These are phyloP conservation scores for Panaeolus cyanescens DNA, from an alignment of 768 basidiomycete genomes.

Conservation along the genomic window DNA sequence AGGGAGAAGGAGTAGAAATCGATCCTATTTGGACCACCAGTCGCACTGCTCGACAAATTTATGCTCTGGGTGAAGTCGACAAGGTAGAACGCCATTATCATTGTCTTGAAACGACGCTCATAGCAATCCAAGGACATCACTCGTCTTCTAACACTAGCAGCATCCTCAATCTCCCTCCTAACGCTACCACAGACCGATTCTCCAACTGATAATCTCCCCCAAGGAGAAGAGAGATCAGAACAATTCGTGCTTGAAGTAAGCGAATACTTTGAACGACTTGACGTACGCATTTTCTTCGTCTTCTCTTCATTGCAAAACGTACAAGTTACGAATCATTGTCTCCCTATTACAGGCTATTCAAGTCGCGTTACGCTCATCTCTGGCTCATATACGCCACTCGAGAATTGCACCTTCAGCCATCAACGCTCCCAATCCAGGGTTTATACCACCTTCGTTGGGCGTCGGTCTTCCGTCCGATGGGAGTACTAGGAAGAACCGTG, in stretches of 20 bases:
- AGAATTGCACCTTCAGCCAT: conserved; percentile 89
- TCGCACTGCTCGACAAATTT: conserved; percentile 79
- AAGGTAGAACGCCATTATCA: conserved; percentile 42
- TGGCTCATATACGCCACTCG: conserved; percentile 80
- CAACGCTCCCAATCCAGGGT: conserved; percentile 71
- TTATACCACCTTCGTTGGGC: conserved; percentile 77
- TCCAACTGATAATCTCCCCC: conserved; percentile 66
- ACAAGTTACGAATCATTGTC: neutral
- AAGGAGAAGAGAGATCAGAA: conserved; percentile 82
- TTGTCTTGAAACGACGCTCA: too few relatives aligned
- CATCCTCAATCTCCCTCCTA: conserved; percentile 76
- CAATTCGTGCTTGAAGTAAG: conserved; percentile 84
- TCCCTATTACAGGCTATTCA: conserved; percentile 62
- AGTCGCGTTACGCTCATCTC: conserved; percentile 70
- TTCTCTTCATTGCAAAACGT: conserved; percentile 2
- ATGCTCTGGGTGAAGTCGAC: conserved; percentile 78
- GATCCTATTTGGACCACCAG: conserved; percentile 85
- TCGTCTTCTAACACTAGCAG: conserved; percentile 72
- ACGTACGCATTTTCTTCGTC: conserved; percentile 42
- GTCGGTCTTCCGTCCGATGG: conserved; percentile 63
- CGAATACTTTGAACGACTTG: conserved; percentile 82
- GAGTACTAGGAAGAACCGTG: conserved; percentile 47
- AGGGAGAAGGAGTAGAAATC: conserved; percentile 44
- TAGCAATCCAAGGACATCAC: conserved; percentile 64
- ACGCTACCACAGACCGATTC: conserved; percentile 83